phyloP scores from a whole-genome alignment of 2,329 filamentous ascomycete genomes.

The Chaetomiaceae sp. region DNA sequence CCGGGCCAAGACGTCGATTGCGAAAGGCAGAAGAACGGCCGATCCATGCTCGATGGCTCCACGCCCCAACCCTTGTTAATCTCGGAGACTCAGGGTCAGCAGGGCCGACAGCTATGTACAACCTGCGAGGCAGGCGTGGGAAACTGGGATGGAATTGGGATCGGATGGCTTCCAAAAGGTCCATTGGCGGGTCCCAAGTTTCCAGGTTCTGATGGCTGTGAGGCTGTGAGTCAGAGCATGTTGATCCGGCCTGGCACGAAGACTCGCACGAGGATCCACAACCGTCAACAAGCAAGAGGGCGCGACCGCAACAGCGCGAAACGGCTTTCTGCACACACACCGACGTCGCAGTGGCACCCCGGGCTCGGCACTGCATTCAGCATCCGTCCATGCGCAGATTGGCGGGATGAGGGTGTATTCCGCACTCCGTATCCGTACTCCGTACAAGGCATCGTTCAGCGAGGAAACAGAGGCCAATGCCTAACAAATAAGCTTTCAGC shows the following conservation, averaged over 20 bases:
- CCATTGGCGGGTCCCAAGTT: too few relatives aligned
- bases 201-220: too few relatives aligned
- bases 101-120: too few relatives aligned
- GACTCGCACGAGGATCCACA: not conserved
- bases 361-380: not conserved
- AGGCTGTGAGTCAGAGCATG: not conserved
- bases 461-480: too few relatives aligned
- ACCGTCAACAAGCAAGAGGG: not conserved
- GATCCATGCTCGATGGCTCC: slow-evolving; percentile 15
- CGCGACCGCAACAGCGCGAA: not conserved
- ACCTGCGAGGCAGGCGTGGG: not conserved
- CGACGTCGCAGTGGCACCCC: not conserved
- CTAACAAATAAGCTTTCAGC: too few relatives aligned
- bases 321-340: not conserved
- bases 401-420: too few relatives aligned
- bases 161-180: too few relatives aligned
- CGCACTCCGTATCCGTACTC: too few relatives aligned
- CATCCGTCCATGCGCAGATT: too few relatives aligned
- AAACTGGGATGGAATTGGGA: too few relatives aligned
- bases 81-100: not conserved
- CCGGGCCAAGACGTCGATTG: slow-evolving; percentile 22
- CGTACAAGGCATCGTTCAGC: too few relatives aligned
- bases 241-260: not conserved
- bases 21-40: slow-evolving; percentile 15
- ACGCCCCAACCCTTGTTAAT: slow-evolving; percentile 14